Conservation (phyloP, 495 filamentous ascomycete genomes). For the Lophiotrema nucula region DNA sequence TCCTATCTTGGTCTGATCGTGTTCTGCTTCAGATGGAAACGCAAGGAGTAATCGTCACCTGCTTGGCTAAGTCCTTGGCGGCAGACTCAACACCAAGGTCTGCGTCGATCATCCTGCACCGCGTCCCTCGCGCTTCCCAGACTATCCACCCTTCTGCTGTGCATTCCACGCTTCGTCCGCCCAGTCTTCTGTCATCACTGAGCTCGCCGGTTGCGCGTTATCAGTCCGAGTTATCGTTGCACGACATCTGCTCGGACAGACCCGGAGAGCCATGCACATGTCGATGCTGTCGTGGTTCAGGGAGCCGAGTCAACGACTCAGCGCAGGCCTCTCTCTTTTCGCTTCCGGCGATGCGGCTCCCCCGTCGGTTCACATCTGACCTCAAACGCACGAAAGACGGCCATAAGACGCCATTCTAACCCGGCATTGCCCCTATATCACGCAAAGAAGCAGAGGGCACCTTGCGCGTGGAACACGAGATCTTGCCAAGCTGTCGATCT, state of each 20-base stretch:
- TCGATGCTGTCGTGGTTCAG: background rate
- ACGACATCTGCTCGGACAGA: background rate
- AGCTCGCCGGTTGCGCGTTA: background rate
- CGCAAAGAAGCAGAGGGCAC: slow-evolving; percentile 13
- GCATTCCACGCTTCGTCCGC: background rate
- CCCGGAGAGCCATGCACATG: background rate
- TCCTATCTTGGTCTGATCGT: too few species aligned
- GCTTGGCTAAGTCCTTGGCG: too few species aligned
- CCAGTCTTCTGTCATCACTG: background rate
- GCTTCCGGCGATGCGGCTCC: background rate
- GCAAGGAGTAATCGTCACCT: too few species aligned
- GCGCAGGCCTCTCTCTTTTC: background rate
- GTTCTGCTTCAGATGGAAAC: too few species aligned
- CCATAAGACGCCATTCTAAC: too few species aligned
- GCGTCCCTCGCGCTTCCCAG: background rate
- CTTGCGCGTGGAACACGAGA: slow-evolving; percentile 1
- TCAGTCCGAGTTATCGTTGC: background rate
- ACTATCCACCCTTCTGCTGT: background rate
- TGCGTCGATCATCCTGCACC: background rate
- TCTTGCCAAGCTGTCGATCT: slow-evolving; percentile 23
- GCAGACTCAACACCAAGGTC: slow-evolving; percentile 25
- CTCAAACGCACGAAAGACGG: too few species aligned
- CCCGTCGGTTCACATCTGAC: background rate
- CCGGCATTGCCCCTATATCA: too few species aligned
- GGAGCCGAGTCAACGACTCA: background rate